A percentile compares a stretch with the other conserved stretches of the same genome.
phyloP scores from a whole-genome alignment of 75 land plant species.

The Picea sitchensis region DNA sequence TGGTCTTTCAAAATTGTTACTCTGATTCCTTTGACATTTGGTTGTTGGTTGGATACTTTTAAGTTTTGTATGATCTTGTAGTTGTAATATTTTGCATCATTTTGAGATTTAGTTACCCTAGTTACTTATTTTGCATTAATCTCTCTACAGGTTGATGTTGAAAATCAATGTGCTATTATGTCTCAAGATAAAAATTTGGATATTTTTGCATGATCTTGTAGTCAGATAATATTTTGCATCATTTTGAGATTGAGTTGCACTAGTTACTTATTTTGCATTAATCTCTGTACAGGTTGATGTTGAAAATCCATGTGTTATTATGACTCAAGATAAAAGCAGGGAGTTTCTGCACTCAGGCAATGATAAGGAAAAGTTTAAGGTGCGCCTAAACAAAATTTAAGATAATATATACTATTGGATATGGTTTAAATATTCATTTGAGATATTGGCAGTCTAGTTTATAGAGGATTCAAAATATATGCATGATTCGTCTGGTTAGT shows the following conservation, averaged over 20 bases:
- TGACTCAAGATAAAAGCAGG: conserved; percentile 97
- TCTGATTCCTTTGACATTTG: neutral
- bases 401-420: neutral
- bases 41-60: neutral
- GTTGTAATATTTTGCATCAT: neutral
- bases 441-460: neutral
- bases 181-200: conserved; percentile 95
- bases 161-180: conserved; percentile 99
- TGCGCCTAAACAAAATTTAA: conserved; percentile 1
- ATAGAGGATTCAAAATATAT: no score
- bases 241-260: no score
- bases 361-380: conserved; percentile 91
- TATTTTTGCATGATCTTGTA: neutral
- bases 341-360: conserved; percentile 93
- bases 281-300: conserved; percentile 77
- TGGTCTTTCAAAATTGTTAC: neutral
- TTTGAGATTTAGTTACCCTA: no score
- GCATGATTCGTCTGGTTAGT: neutral
- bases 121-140: no score
- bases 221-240: no score
- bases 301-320: conserved; percentile 96
- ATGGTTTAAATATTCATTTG: neutral
- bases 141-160: conserved; percentile 82
- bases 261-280: neutral
- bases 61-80: neutral